phyloP scores from a whole-genome alignment of 345 rosid genomes.

The Carallia pectinifolia region DNA sequence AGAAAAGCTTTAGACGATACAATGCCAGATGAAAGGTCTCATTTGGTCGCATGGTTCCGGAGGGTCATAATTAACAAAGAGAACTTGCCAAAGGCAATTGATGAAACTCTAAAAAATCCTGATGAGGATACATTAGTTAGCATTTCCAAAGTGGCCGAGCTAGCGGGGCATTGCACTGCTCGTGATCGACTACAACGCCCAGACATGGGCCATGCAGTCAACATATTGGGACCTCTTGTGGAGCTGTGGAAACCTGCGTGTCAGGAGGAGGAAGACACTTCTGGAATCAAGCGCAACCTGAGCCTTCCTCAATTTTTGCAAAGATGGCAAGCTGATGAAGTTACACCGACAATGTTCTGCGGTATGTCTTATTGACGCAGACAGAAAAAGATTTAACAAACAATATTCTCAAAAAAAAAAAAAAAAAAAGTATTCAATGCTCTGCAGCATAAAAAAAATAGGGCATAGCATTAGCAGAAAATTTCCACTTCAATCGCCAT shows the following conservation, averaged over 20 bases:
- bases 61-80: slow-evolving; percentile 61
- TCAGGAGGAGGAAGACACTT: slow-evolving; percentile 60
- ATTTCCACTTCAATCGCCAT: too few species aligned
- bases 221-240: slow-evolving; percentile 67
- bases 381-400: too few species aligned
- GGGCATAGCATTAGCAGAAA: too few species aligned
- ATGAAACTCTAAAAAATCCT: slow-evolving; percentile 41
- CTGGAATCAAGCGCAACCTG: slow-evolving; percentile 63
- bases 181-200: slow-evolving; percentile 83
- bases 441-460: too few species aligned
- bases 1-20: slow-evolving; percentile 76
- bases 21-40: slow-evolving; percentile 65
- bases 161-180: slow-evolving; percentile 91
- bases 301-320: slow-evolving; percentile 75
- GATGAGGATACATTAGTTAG: slow-evolving; percentile 65
- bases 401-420: too few species aligned
- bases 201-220: slow-evolving; percentile 88
- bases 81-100: slow-evolving; percentile 59
- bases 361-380: slow-evolving; percentile 31
- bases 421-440: too few species aligned
- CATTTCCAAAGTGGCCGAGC: slow-evolving; percentile 68
- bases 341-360: slow-evolving; percentile 56
- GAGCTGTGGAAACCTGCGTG: slow-evolving; percentile 75
- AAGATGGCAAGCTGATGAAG: slow-evolving; percentile 80
- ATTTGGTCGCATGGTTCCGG: slow-evolving; percentile 86